Conservation (phyloP, 495 filamentous ascomycete species). For the Aspergillus hancockii region DNA sequence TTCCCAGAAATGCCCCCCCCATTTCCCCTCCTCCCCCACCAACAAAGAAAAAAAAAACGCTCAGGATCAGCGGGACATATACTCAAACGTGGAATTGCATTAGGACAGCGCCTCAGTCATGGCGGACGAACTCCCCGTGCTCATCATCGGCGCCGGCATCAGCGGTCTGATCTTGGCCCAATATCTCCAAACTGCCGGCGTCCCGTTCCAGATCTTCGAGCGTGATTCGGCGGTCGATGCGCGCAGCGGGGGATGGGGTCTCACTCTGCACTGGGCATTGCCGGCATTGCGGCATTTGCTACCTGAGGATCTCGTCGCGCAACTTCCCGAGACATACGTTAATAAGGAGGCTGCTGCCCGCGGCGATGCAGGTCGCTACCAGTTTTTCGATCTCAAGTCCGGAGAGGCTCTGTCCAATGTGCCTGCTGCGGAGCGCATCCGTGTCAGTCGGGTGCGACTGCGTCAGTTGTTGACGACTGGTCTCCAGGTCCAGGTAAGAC, state of each 20-base stretch:
- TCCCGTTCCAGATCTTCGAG: conserved; percentile 57
- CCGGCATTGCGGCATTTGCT: conserved; percentile 50
- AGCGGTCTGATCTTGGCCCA: conserved; percentile 62
- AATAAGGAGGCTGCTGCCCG: conserved; percentile 41
- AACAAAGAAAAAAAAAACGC: neutral
- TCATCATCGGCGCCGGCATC: conserved; percentile 63
- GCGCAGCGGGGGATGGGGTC: conserved; percentile 56
- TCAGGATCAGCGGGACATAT: neutral
- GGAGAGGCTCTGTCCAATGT: conserved; percentile 46
- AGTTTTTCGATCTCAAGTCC: conserved; percentile 54
- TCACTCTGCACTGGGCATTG: conserved; percentile 61
- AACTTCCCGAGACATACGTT: conserved; percentile 53
- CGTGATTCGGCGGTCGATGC: conserved; percentile 45
- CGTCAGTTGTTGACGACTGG: conserved; percentile 48
- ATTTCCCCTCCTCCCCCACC: neutral
- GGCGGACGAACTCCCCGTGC: conserved; percentile 26
- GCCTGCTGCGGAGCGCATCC: conserved; percentile 49
- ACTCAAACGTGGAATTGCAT: no score
- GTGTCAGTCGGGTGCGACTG: conserved; percentile 51
- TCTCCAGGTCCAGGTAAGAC: conserved; percentile 43
- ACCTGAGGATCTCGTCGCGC: conserved; percentile 45
- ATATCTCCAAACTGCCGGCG: conserved; percentile 46
- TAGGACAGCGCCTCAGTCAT: neutral
- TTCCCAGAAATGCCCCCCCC: neutral
- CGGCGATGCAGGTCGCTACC: conserved; percentile 53